Evolutionary conservation across 2,329 filamentous ascomycete genomes (phyloP).

Genomic region (Diaporthe aspalathi): DNA sequence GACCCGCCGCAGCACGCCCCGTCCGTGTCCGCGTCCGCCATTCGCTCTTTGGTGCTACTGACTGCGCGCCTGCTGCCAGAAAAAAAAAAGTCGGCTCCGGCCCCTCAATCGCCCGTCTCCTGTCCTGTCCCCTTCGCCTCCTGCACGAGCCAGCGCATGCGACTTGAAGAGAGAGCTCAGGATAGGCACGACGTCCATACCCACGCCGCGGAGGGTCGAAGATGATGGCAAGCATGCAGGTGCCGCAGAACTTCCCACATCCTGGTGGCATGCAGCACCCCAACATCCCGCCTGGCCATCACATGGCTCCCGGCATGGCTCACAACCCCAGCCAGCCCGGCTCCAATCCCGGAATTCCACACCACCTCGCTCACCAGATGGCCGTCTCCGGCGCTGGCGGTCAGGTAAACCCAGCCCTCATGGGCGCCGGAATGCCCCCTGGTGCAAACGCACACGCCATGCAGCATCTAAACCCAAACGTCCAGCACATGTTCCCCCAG

Average conservation of each 20-base stretch:
- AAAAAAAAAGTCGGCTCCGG: conserved; percentile 20
- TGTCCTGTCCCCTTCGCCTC: neutral
- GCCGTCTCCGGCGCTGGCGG: conserved; percentile 77
- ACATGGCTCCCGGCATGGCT: conserved; percentile 71
- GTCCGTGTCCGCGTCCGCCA: conserved; percentile 25
- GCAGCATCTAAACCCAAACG: conserved; percentile 74
- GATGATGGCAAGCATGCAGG: conserved; percentile 77
- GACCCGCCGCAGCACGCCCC: conserved; percentile 31
- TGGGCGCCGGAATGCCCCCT: conserved; percentile 76
- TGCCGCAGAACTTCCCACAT: conserved; percentile 70
- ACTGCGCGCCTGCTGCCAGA: conserved; percentile 8
- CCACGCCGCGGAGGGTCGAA: conserved; percentile 70
- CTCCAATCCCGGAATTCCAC: conserved; percentile 73
- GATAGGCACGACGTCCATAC: conserved; percentile 62
- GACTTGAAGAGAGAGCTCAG: conserved; percentile 57
- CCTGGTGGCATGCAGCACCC: conserved; percentile 78
- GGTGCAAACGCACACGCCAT: conserved; percentile 77
- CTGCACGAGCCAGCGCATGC: conserved; percentile 54
- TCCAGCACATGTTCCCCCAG: conserved; percentile 70
- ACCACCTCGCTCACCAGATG: conserved; percentile 76
- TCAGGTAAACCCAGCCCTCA: conserved; percentile 80
- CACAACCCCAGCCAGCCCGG: conserved; percentile 79
- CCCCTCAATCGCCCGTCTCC: conserved; percentile 3
- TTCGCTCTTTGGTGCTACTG: conserved; percentile 33
- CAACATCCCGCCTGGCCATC: conserved; percentile 73